These are phyloP conservation scores for Seminavis robusta DNA, from an alignment of 108 stramenopile species.

Conservation along the genomic window DNA sequence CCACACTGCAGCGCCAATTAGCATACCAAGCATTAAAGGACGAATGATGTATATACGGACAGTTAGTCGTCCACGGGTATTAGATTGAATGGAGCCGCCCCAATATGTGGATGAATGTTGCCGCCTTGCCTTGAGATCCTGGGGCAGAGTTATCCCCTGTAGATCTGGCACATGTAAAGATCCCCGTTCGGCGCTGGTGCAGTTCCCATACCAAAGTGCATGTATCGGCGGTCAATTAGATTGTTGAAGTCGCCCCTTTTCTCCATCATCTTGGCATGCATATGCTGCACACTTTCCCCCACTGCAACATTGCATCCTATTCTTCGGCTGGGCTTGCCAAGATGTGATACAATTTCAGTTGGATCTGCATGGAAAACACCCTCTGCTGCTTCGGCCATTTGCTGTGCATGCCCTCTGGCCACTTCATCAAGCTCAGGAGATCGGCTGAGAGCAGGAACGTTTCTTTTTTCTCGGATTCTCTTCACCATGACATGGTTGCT, in stretches of 20 bases:
- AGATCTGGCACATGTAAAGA: conserved; percentile 39
- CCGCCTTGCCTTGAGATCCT: no score
- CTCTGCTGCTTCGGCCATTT: conserved; percentile 17
- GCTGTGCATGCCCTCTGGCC: conserved; percentile 23
- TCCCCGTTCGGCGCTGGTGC: conserved; percentile 13
- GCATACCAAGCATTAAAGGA: no score
- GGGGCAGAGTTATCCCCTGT: conserved; percentile 26
- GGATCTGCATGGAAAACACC: conserved; percentile 21
- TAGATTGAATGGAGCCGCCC: no score
- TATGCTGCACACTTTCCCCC: conserved; percentile 18
- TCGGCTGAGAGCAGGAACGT: conserved; percentile 20
- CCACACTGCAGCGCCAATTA: no score
- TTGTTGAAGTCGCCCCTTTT: conserved; percentile 27
- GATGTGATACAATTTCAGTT: background rate
- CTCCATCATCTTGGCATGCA: conserved; percentile 31
- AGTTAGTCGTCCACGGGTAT: no score
- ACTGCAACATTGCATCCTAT: conserved; percentile 32
- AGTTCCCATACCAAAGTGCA: conserved; percentile 39
- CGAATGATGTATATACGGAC: no score
- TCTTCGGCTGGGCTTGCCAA: conserved; percentile 5
- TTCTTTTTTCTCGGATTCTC: conserved; percentile 20
- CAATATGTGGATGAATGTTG: no score
- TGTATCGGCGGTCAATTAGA: conserved; percentile 32
- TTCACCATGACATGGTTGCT: conserved; percentile 45
- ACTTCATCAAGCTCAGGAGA: conserved; percentile 27